These are phyloP conservation scores for Suillus spraguei DNA, from an alignment of 768 basidiomycete species.

Conservation along the genomic window DNA sequence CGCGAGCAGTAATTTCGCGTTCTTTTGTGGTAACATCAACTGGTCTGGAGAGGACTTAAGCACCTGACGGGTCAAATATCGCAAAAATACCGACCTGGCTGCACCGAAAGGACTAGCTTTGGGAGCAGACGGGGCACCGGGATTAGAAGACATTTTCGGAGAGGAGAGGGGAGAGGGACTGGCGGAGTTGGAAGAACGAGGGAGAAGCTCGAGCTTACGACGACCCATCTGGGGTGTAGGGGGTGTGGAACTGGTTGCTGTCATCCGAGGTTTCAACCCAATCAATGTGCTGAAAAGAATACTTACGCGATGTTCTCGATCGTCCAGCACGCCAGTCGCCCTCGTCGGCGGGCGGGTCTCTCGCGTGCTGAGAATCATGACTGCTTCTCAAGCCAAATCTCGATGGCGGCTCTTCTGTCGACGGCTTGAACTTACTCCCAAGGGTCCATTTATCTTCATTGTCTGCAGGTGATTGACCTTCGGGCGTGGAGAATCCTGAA, in stretches of 20 bases:
- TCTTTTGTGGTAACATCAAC: slow-evolving; percentile 83
- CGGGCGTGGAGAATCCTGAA: slow-evolving; percentile 54
- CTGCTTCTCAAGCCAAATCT: slow-evolving; percentile 51
- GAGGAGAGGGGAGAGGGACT: slow-evolving; percentile 78
- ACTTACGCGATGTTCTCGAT: slow-evolving; percentile 63
- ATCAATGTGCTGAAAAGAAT: slow-evolving; percentile 14
- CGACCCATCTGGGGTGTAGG: slow-evolving; percentile 81
- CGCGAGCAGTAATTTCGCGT: slow-evolving; percentile 68
- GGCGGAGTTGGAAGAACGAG: slow-evolving; percentile 72
- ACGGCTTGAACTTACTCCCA: slow-evolving; percentile 73
- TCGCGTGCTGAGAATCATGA: slow-evolving; percentile 57
- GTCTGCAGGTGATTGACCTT: slow-evolving; percentile 58
- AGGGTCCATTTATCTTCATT: slow-evolving; percentile 79
- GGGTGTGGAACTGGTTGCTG: slow-evolving; percentile 74
- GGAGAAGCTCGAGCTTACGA: slow-evolving; percentile 83
- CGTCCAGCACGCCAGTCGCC: slow-evolving; percentile 70
- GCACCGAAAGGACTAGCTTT: slow-evolving; percentile 84
- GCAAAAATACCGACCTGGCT: slow-evolving; percentile 60
- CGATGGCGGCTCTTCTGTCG: slow-evolving; percentile 42
- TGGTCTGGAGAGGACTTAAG: slow-evolving; percentile 52
- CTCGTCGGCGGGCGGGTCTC: slow-evolving; percentile 54
- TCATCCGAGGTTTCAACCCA: slow-evolving; percentile 15
- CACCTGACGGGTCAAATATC: slow-evolving; percentile 8
- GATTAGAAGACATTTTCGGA: slow-evolving; percentile 63
- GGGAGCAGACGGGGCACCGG: slow-evolving; percentile 38